Percentiles rank a stretch among this genome's conserved stretches.
phyloP scores from a whole-genome alignment of 1,284 basidiomycete species.

The Ceratobasidium sp. region DNA sequence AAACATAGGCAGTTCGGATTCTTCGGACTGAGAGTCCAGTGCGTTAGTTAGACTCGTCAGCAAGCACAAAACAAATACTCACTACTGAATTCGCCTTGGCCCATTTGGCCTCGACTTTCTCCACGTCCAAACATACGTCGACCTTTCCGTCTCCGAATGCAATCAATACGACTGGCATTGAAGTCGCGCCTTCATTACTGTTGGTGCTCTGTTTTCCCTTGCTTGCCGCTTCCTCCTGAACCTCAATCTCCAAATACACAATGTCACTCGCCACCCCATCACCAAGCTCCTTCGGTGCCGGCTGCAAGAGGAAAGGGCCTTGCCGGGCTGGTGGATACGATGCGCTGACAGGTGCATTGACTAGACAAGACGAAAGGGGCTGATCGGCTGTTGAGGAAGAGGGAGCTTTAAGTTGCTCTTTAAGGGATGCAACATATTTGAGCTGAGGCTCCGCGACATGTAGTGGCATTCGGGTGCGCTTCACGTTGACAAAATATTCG shows the following conservation, averaged over 20 bases:
- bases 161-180: slow-evolving; percentile 74
- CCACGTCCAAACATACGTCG: slow-evolving; percentile 89
- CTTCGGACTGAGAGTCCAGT: slow-evolving; percentile 16
- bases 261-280: slow-evolving; percentile 86
- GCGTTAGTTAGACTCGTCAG: neutral
- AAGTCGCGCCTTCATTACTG: slow-evolving; percentile 65
- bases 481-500: slow-evolving; percentile 85
- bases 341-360: slow-evolving; percentile 37
- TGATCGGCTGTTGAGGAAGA: slow-evolving; percentile 37
- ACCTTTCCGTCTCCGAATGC: slow-evolving; percentile 88
- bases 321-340: slow-evolving; percentile 70
- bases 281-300: slow-evolving; percentile 81
- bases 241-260: slow-evolving; percentile 72
- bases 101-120: slow-evolving; percentile 92
- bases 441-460: slow-evolving; percentile 82
- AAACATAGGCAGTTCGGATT: slow-evolving; percentile 76
- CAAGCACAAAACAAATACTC: slow-evolving; percentile 21
- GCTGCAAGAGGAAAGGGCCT: slow-evolving; percentile 92
- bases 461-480: slow-evolving; percentile 70
- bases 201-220: slow-evolving; percentile 59
- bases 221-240: slow-evolving; percentile 63
- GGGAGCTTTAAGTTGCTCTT: slow-evolving; percentile 70
- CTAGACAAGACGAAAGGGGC: slow-evolving; percentile 50
- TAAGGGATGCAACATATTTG: slow-evolving; percentile 79
- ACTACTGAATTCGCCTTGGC: slow-evolving; percentile 56